phyloP scores from a whole-genome alignment of 768 basidiomycete genomes.

The Lentinula aciculospora region DNA sequence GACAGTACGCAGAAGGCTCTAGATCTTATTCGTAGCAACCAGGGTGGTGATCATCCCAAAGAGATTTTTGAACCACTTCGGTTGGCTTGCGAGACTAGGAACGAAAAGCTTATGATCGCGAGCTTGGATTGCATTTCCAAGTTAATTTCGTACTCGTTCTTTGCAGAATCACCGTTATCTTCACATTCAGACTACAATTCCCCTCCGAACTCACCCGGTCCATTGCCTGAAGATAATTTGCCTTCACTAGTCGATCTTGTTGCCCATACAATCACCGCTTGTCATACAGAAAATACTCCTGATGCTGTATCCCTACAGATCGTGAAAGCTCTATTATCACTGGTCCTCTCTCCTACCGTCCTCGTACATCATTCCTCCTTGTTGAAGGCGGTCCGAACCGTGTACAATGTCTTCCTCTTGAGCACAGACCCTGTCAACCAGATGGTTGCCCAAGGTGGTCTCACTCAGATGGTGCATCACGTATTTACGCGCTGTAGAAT shows the following conservation, averaged over 20 bases:
- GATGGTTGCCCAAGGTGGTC: constrained; percentile 95
- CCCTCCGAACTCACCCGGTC: constrained; percentile 69
- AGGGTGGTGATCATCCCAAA: constrained; percentile 71
- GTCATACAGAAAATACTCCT: constrained; percentile 82
- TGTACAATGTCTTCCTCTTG: constrained; percentile 96
- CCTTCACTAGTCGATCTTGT: constrained; percentile 89
- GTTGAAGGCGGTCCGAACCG: constrained; percentile 93
- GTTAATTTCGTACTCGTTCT: constrained; percentile 96
- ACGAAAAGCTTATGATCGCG: constrained; percentile 91
- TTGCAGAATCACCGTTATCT: constrained; percentile 57
- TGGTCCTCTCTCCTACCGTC: constrained; percentile 82
- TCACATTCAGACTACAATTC: constrained; percentile 47
- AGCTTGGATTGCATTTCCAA: constrained; percentile 98
- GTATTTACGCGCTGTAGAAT: constrained; percentile 80
- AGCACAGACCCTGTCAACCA: constrained; percentile 90
- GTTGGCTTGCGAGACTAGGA: constrained; percentile 92
- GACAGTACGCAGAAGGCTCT: constrained; percentile 79
- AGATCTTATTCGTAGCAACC: constrained; percentile 72
- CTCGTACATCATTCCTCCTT: constrained; percentile 94
- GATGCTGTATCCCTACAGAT: constrained; percentile 94
- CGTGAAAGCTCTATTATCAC: constrained; percentile 87
- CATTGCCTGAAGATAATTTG: constrained; percentile 38
- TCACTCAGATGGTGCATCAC: constrained; percentile 98
- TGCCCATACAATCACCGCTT: constrained; percentile 89
- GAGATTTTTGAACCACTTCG: constrained; percentile 96